These are phyloP conservation scores for Solanum peruvianum DNA, from an alignment of 257 asterid genomes.

Conservation along the genomic window DNA sequence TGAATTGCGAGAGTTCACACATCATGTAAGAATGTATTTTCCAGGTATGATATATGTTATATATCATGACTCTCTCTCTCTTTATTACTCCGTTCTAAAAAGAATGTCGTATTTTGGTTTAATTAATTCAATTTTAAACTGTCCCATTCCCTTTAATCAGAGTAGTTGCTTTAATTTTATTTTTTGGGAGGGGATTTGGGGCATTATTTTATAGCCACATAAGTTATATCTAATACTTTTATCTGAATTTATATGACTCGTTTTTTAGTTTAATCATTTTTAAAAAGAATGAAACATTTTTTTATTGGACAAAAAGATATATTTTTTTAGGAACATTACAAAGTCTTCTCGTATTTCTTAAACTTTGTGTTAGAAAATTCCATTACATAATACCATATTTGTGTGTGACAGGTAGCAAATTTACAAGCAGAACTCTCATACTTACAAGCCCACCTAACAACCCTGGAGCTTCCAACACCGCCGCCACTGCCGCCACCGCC, in stretches of 20 bases:
- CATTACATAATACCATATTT: neutral
- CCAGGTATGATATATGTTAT: neutral
- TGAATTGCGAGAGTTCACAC: neutral
- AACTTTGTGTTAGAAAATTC: neutral
- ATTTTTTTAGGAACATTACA: too few species aligned
- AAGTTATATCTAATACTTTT: too few species aligned
- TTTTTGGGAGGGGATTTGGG: neutral
- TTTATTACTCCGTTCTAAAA: neutral
- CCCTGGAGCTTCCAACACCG: slow-evolving; percentile 67
- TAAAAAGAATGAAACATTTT: too few species aligned
- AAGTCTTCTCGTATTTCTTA: too few species aligned
- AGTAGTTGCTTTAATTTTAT: too few species aligned
- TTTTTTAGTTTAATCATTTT: too few species aligned
- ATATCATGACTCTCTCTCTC: neutral
- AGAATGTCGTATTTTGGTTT: neutral
- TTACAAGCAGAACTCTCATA: slow-evolving; percentile 70
- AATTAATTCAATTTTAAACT: too few species aligned
- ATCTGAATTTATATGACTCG: neutral
- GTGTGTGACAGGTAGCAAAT: slow-evolving; percentile 58
- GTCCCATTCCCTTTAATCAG: neutral
- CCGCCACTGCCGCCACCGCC: slow-evolving; percentile 24
- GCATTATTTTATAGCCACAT: neutral
- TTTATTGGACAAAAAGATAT: neutral
- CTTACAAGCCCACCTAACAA: slow-evolving; percentile 71
- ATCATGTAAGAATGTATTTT: neutral